Evolutionary conservation across 805 yeast species (phyloP).

Genomic region (Metschnikowia chrysomelidarum): DNA sequence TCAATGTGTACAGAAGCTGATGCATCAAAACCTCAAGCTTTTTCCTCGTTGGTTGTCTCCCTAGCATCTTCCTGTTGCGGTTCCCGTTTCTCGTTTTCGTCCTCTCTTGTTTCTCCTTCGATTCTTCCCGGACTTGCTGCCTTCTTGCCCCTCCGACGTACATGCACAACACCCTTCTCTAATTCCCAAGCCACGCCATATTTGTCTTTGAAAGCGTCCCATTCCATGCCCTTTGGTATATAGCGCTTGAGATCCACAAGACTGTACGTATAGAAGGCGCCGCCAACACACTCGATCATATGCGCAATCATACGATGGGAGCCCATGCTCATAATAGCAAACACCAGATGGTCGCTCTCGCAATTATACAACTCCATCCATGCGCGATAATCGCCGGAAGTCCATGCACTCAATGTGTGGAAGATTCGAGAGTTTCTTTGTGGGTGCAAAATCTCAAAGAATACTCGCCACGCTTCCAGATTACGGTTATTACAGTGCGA

Average conservation of each 20-base stretch:
- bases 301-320: slow-evolving; percentile 25
- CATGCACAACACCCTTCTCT: slow-evolving; percentile 24
- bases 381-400: slow-evolving; percentile 27
- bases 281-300: slow-evolving; percentile 31
- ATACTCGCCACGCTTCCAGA: slow-evolving; percentile 31
- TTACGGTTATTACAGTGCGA: slow-evolving; percentile 38
- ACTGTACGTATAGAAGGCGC: slow-evolving; percentile 39
- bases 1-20: no score
- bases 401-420: slow-evolving; percentile 27
- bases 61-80: not conserved
- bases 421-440: slow-evolving; percentile 15
- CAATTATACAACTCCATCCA: slow-evolving; percentile 32
- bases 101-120: no score
- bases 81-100: not conserved
- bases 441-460: slow-evolving; percentile 25
- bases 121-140: not conserved
- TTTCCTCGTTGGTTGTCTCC: no score
- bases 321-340: slow-evolving; percentile 46
- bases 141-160: slow-evolving; percentile 17
- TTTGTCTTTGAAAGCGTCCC: slow-evolving; percentile 18
- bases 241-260: slow-evolving; percentile 24
- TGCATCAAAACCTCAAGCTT: no score
- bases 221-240: slow-evolving; percentile 28
- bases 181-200: slow-evolving; percentile 32
- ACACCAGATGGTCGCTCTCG: slow-evolving; percentile 30